These are phyloP conservation scores for Clitopilus passeckerianus DNA, from an alignment of 768 basidiomycete species.

Conservation along the genomic window DNA sequence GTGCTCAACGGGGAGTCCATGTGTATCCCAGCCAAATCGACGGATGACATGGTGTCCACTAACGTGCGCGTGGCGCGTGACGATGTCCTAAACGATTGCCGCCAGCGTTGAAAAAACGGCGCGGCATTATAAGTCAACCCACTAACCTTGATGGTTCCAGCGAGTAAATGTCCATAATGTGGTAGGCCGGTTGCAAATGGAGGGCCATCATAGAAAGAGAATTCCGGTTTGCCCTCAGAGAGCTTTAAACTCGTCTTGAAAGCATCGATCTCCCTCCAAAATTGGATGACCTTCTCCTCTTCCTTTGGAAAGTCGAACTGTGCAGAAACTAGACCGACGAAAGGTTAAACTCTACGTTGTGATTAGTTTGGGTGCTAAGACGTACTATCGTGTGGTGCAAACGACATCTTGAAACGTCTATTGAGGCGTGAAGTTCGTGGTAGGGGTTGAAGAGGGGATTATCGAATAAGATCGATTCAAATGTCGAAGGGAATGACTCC, in stretches of 20 bases:
- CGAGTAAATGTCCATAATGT: slow-evolving; percentile 92
- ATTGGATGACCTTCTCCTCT: slow-evolving; percentile 85
- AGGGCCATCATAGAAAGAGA: slow-evolving; percentile 94
- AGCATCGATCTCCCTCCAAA: slow-evolving; percentile 96
- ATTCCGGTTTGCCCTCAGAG: slow-evolving; percentile 86
- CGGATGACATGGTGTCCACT: slow-evolving; percentile 90
- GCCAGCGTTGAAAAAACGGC: not conserved
- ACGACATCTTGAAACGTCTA: slow-evolving; percentile 42
- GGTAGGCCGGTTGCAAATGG: slow-evolving; percentile 97
- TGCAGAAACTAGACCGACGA: slow-evolving; percentile 50
- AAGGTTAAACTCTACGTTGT: not conserved
- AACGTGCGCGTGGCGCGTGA: slow-evolving; percentile 92
- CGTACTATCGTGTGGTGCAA: slow-evolving; percentile 70
- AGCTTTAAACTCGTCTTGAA: slow-evolving; percentile 93
- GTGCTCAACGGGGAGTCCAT: slow-evolving; percentile 97
- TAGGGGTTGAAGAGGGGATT: not conserved
- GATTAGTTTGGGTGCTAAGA: slow-evolving; percentile 5
- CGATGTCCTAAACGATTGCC: slow-evolving; percentile 72
- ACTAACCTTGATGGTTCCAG: slow-evolving; percentile 87
- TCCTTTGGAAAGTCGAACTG: slow-evolving; percentile 83
- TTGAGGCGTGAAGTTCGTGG: not conserved
- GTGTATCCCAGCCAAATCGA: slow-evolving; percentile 98
- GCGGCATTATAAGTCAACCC: not conserved
- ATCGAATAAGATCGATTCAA: slow-evolving; percentile 1
- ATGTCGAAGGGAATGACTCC: slow-evolving; percentile 10